Percentiles rank a stretch among this genome's conserved stretches.
phyloP scores from a whole-genome alignment of 768 basidiomycete genomes.

The Mycena polygramma region DNA sequence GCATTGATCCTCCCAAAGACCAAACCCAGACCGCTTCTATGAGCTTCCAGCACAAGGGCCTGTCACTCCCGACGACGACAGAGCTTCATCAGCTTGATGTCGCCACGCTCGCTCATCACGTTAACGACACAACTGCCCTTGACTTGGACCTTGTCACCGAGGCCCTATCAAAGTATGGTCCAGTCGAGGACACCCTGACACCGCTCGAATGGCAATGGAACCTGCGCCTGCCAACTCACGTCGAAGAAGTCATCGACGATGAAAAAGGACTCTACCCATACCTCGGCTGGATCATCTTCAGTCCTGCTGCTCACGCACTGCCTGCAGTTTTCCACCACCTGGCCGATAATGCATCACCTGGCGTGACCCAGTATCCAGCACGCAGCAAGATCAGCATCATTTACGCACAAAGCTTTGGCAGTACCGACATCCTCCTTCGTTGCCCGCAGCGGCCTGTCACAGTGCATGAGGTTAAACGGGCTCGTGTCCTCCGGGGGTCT shows the following conservation, averaged over 20 bases:
- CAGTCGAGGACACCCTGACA: neutral
- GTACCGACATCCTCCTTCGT: conserved; percentile 5
- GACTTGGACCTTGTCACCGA: neutral
- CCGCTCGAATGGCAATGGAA: neutral
- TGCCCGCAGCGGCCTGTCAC: neutral
- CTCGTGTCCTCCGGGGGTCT: neutral
- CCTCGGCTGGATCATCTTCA: neutral
- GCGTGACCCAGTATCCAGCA: neutral
- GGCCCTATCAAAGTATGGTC: neutral
- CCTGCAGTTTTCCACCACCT: conserved; percentile 7
- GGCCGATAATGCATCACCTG: neutral
- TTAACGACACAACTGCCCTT: neutral
- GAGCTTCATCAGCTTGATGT: neutral
- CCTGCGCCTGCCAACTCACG: neutral
- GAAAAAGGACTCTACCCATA: conserved; percentile 8
- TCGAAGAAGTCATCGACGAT: neutral
- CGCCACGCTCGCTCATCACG: neutral
- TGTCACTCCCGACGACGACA: no score
- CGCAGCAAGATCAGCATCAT: neutral
- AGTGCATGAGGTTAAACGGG: neutral
- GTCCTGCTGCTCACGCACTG: neutral
- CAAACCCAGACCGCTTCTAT: no score
- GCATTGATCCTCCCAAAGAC: no score
- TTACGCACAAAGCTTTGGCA: neutral
- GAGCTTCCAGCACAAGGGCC: no score